Base-by-base conservation (phyloP, 495 filamentous ascomycete species). In the Sabuloglossum arenarium region DNA sequence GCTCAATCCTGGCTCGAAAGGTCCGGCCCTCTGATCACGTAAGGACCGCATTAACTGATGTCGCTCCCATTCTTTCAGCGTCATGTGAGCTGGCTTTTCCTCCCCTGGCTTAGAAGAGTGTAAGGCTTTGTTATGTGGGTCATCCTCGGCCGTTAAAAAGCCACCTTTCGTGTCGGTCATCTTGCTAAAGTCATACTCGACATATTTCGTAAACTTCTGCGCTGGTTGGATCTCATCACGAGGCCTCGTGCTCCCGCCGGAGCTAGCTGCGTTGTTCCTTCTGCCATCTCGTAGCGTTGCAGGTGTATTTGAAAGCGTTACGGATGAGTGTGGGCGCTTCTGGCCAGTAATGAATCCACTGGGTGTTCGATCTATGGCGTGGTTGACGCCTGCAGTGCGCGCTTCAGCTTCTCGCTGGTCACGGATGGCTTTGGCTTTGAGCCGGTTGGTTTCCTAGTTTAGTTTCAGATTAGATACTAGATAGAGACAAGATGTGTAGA, bases 131-230 rank as follows among this genome's bases (percentile, higher is more conserved):
- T 93, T 94, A 66, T 79, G 79, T 0, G 91, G 91, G 65, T 98
- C 91, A 63, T 98, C 91, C 58, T 88, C 84, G 0, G 75, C 73
- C 25, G 80, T 84, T 59, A 98, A 66, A 66, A 98, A 98, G 0
- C 91, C 91, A 43, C 91, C 91, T 62, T 95, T 95, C 6, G 91
- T 96, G 65, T 98, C 91, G 14, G 82, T 90, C 86, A 98, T 98
- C 70, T 88, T 88, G 60, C 82, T 86, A 61, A 98, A 88, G 70
- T 98, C 93, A 67, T 95, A 96, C 58, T 98, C 91, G 61, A 98
- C 86, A 68, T 81, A 97, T 67, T 88, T 87, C 45, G 80, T 76
- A 62, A 96, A 95, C 61, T 90, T 94, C 56, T 76, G 77, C 51
- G 80, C 83, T 1, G 83, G 78, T 56, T 76, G 76, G 58, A 94